Percentiles rank a stretch among this genome's conserved stretches.
Conservation (phyloP, 2,329 filamentous ascomycete genomes). For the Cadophora sp. region DNA sequence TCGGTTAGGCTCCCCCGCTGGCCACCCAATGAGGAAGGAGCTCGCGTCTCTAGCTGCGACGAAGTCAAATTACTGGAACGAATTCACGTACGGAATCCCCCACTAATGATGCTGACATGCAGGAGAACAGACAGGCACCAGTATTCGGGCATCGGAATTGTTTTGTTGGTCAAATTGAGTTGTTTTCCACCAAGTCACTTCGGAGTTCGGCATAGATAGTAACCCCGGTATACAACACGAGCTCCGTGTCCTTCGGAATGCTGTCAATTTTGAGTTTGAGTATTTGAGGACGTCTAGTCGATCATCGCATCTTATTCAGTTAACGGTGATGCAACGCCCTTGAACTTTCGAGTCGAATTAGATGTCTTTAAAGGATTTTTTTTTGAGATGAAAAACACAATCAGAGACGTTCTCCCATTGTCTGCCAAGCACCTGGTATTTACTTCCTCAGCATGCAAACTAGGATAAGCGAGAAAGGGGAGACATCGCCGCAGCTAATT, state of each 20-base stretch:
- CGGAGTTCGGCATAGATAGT: not conserved
- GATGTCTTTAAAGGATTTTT: no score
- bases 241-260: not conserved
- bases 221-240: not conserved
- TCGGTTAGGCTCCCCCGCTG: constrained; percentile 9
- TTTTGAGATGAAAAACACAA: not conserved
- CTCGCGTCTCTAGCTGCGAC: not conserved
- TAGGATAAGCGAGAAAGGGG: not conserved
- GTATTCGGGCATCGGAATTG: constrained; percentile 2
- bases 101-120: constrained; percentile 2
- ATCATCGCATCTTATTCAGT: not conserved
- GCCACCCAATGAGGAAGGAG: constrained; percentile 18
- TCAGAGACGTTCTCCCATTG: not conserved
- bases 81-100: not conserved
- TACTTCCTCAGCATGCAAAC: not conserved
- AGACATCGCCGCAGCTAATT: not conserved
- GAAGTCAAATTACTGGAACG: not conserved
- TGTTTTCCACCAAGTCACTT: not conserved
- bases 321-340: no score
- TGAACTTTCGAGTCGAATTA: no score
- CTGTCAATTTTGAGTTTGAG: not conserved
- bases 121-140: not conserved
- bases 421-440: not conserved
- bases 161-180: not conserved
- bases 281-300: not conserved